A percentile compares a stretch with the other conserved stretches of the same genome.
Conservation (phyloP, 441 rosid species). For the Erodium trifolium region DNA sequence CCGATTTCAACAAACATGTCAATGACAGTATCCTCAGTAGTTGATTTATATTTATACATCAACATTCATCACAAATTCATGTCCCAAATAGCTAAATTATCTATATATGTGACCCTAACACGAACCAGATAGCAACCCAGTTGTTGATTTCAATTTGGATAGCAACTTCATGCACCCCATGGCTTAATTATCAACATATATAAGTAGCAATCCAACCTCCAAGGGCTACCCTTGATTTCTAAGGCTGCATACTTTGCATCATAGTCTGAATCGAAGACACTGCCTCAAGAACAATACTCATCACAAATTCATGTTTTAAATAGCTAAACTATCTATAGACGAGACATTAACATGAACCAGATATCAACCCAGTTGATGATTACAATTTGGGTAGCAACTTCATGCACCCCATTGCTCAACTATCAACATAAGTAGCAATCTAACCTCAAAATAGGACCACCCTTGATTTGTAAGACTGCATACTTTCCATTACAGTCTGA, state of each 20-base stretch:
- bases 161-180: neutral
- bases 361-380: neutral
- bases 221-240: slow-evolving; percentile 39
- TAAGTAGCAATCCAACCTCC: slow-evolving; percentile 38
- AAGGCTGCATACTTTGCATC: slow-evolving; percentile 58
- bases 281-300: slow-evolving; percentile 36
- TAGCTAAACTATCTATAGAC: neutral
- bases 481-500: slow-evolving; percentile 87
- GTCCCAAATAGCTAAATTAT: neutral
- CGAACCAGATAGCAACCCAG: neutral
- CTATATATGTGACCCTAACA: neutral
- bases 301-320: neutral
- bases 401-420: neutral
- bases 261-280: slow-evolving; percentile 72
- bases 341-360: neutral
- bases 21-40: no score
- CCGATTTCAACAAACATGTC: no score
- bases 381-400: neutral
- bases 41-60: no score
- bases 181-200: neutral
- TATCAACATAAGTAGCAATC: neutral
- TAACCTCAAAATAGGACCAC: slow-evolving; percentile 67
- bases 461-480: slow-evolving; percentile 17
- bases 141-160: neutral
- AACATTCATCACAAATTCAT: neutral